Evolutionary conservation across 495 filamentous ascomycete species (phyloP).

Genomic region (Penicillium herquei): DNA sequence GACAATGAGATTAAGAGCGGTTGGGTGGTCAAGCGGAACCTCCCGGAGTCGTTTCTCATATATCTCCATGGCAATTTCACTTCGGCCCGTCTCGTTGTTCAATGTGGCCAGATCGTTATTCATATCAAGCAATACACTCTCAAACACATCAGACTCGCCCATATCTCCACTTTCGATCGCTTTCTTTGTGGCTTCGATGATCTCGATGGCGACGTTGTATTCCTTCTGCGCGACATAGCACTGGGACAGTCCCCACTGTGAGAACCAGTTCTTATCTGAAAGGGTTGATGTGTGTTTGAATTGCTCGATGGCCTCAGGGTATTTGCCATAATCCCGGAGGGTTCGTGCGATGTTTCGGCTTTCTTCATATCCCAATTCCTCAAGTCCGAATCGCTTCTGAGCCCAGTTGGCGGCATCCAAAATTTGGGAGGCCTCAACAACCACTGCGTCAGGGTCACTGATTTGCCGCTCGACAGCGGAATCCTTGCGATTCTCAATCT

Average conservation of each 20-base stretch:
- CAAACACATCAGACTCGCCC: not conserved
- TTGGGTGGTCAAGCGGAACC: constrained; percentile 6
- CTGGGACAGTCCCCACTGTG: constrained; percentile 12
- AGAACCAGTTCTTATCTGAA: constrained; percentile 12
- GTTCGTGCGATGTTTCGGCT: not conserved
- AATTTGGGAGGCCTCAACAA: not conserved
- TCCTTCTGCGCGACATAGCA: constrained; percentile 5
- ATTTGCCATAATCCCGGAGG: not conserved
- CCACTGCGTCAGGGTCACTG: not conserved
- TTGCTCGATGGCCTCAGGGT: constrained; percentile 10
- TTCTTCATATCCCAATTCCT: not conserved
- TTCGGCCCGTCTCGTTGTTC: constrained; percentile 3
- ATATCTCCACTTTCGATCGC: not conserved
- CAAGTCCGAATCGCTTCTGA: not conserved
- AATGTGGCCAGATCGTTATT: constrained; percentile 9
- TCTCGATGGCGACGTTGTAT: constrained; percentile 11
- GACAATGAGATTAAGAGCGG: constrained; percentile 4
- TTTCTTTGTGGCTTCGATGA: constrained; percentile 1
- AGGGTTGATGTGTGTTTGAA: constrained; percentile 15
- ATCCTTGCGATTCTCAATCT: not conserved
- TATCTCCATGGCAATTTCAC: constrained; percentile 5
- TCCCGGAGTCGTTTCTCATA: constrained; percentile 10
- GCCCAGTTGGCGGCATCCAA: not conserved
- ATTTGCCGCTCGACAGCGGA: not conserved
- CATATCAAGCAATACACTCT: not conserved